A percentile compares a stretch with the other conserved stretches of the same genome.
phyloP scores from a whole-genome alignment of 2,329 filamentous ascomycete genomes.

The Colletotrichum tropicicola region DNA sequence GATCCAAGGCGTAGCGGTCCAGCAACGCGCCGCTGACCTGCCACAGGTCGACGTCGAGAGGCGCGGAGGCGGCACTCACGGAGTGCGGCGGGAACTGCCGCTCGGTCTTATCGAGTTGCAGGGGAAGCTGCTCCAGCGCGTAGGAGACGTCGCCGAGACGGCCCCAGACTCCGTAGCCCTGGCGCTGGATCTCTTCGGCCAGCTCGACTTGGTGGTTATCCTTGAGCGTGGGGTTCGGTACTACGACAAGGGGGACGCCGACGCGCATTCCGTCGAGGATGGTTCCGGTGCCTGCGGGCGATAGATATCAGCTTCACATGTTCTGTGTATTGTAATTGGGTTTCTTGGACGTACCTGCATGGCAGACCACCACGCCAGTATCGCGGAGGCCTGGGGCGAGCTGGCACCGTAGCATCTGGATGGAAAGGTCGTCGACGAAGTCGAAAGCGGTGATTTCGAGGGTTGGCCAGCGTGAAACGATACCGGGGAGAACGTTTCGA shows the following conservation, averaged over 20 bases:
- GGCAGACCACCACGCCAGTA: slow-evolving; percentile 83
- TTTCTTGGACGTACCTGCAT: slow-evolving; percentile 73
- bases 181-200: slow-evolving; percentile 76
- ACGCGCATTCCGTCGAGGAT: slow-evolving; percentile 84
- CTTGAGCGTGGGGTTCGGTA: slow-evolving; percentile 83
- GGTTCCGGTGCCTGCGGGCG: slow-evolving; percentile 78
- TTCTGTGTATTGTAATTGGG: not conserved
- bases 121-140: slow-evolving; percentile 28
- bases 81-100: slow-evolving; percentile 23
- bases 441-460: slow-evolving; percentile 70
- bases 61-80: not conserved
- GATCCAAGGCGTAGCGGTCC: slow-evolving; percentile 6
- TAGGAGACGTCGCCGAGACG: slow-evolving; percentile 28
- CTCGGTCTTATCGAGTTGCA: slow-evolving; percentile 26
- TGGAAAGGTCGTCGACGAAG: slow-evolving; percentile 70
- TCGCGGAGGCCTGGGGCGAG: slow-evolving; percentile 52
- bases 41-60: slow-evolving; percentile 24
- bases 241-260: slow-evolving; percentile 82
- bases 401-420: slow-evolving; percentile 67
- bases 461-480: slow-evolving; percentile 39
- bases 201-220: slow-evolving; percentile 94
- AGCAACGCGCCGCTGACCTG: slow-evolving; percentile 27
- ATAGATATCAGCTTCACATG: slow-evolving; percentile 3
- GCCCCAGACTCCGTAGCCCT: slow-evolving; percentile 75
- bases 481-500: slow-evolving; percentile 33